Percentiles rank a stretch among this genome's conserved stretches.
Evolutionary conservation across 2,329 filamentous ascomycete species (phyloP).

Genomic region (Trichophyton schoenleinii): DNA sequence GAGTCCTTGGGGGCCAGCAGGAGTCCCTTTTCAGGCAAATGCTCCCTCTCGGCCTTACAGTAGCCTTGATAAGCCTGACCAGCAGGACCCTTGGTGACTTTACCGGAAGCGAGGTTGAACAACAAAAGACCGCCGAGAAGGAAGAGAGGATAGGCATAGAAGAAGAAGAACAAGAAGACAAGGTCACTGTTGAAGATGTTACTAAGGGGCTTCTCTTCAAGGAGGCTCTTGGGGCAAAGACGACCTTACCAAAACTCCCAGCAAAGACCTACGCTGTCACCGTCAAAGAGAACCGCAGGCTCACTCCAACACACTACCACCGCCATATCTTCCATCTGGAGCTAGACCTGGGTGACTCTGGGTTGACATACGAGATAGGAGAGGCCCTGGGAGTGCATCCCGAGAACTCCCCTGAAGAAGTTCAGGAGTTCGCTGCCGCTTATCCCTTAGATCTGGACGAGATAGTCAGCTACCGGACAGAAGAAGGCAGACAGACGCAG

Average conservation of each 20-base stretch:
- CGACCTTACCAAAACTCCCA: slow-evolving; percentile 65
- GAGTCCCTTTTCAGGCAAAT: slow-evolving; percentile 14
- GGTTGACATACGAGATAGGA: slow-evolving; percentile 90
- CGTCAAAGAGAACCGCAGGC: slow-evolving; percentile 88
- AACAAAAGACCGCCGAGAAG: not conserved
- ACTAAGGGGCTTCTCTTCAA: slow-evolving; percentile 54
- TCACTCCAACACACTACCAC: slow-evolving; percentile 80
- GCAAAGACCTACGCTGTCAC: slow-evolving; percentile 77
- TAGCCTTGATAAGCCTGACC: not conserved
- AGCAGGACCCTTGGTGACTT: not conserved
- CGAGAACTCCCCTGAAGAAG: slow-evolving; percentile 71
- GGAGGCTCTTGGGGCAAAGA: slow-evolving; percentile 72
- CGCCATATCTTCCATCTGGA: slow-evolving; percentile 99
- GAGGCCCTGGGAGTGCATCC: slow-evolving; percentile 94
- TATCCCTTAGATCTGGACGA: slow-evolving; percentile 76
- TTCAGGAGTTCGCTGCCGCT: slow-evolving; percentile 74
- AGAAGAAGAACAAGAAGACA: not conserved
- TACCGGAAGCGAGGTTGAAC: not conserved
- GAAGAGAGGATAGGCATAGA: not conserved
- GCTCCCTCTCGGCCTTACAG: not conserved
- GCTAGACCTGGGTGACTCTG: slow-evolving; percentile 84
- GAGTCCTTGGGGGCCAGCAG: slow-evolving; percentile 65
- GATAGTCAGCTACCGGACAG: slow-evolving; percentile 63
- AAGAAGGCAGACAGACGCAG: slow-evolving; percentile 42
- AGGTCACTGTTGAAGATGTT: not conserved